Evolutionary conservation across 208 protist genomes (phyloP).

Genomic region (Crithidia expoeki): DNA sequence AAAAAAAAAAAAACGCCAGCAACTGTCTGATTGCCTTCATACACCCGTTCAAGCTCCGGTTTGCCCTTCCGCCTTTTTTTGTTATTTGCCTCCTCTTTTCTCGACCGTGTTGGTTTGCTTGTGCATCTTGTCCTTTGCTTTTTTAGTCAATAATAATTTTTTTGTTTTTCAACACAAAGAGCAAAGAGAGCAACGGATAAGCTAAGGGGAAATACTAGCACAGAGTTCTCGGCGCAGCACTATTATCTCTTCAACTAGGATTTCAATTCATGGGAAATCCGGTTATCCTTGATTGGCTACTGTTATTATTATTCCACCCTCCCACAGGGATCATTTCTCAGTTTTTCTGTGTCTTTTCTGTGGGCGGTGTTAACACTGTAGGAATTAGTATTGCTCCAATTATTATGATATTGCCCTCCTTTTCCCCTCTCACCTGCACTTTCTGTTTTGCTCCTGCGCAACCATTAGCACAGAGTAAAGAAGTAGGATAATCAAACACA

Average conservation of each 20-base stretch:
- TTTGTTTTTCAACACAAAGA: constrained; percentile 1
- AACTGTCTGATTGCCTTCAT: not conserved
- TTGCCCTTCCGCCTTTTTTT: not conserved
- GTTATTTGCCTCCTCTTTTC: not conserved
- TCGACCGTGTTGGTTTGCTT: constrained; percentile 14
- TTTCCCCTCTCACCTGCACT: too few species aligned
- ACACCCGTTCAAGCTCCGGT: not conserved
- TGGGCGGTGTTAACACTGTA: too few species aligned
- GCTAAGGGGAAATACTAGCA: not conserved
- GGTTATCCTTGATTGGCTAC: not conserved
- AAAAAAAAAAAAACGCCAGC: too few species aligned
- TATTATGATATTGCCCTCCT: too few species aligned
- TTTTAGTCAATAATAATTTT: not conserved
- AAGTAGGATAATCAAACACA: not conserved
- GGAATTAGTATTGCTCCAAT: too few species aligned
- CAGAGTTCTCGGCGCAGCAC: not conserved
- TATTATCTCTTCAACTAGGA: not conserved
- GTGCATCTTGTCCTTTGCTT: not conserved
- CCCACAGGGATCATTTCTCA: too few species aligned
- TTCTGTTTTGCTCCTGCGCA: not conserved
- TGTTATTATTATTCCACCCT: too few species aligned
- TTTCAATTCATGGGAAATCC: not conserved
- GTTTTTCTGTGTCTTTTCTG: too few species aligned
- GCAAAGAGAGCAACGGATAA: constrained; percentile 2
- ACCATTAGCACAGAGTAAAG: not conserved